Conservation (phyloP, 257 asterid species). For the Petunia axillaris region DNA sequence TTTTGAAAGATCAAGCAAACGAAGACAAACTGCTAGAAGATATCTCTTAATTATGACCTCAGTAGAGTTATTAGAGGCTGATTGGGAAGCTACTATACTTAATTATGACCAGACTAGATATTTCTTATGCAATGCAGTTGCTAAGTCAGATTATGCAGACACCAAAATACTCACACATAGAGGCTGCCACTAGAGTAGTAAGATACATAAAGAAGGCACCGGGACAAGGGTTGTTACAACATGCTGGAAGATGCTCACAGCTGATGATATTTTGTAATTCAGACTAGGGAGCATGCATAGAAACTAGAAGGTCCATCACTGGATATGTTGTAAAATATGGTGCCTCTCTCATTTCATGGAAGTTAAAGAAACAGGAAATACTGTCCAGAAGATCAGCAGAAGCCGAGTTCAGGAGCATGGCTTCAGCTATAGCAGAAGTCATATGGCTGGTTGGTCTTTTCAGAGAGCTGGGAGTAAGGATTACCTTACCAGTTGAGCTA, state of each 20-base stretch:
- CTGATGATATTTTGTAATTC: not conserved
- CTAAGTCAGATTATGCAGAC: not conserved
- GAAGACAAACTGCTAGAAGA: too few relatives aligned
- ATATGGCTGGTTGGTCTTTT: not conserved
- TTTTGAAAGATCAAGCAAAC: too few relatives aligned
- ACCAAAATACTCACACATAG: too few relatives aligned
- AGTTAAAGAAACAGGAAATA: too few relatives aligned
- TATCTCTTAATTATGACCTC: too few relatives aligned
- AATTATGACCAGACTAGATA: not conserved
- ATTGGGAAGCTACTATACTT: not conserved
- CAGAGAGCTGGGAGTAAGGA: not conserved
- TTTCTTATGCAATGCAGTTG: not conserved
- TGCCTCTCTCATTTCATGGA: too few relatives aligned
- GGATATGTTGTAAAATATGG: too few relatives aligned
- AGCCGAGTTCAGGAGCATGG: not conserved
- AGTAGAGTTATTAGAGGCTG: not conserved
- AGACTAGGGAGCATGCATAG: not conserved
- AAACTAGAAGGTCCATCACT: not conserved
- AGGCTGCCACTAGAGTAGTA: too few relatives aligned
- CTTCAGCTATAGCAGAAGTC: not conserved
- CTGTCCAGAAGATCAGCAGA: too few relatives aligned
- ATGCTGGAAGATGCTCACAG: not conserved
- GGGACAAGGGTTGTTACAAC: too few relatives aligned
- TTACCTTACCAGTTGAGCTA: not conserved
- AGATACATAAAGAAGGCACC: too few relatives aligned